Base-by-base conservation (phyloP, 108 stramenopile species). In the Cyclotella cryptica region DNA sequence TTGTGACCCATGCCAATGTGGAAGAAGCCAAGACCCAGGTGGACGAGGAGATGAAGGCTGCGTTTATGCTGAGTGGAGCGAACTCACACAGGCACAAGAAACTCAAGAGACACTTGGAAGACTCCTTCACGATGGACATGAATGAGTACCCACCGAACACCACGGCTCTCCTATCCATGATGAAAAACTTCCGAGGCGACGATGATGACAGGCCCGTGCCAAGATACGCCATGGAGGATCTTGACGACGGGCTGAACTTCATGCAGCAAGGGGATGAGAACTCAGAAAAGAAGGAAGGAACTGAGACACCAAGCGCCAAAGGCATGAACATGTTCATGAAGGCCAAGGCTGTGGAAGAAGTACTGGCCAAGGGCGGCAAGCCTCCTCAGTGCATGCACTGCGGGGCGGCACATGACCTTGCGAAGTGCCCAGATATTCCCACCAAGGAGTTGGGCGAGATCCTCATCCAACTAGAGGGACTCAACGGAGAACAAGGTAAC, bases 21-120 rank as follows among this genome's bases (percentile, higher is more conserved):
- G 63, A 43, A 5, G 29, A 43, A 24, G 13, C 39, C 42, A 17
- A 35, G 22, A 7, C 18, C 63, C 29, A 35, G 21, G 10, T 28
- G 13, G 24, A 59, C 26, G 28, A 28, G 24, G 17, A 19, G n/a
- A 51, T 51, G 58, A 59, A 59, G 26, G 47, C 69, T 1, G 27
- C 47, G 7, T 46, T 69, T 7, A 45, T 69, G 29, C 22, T 69
- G 12, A 42, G 69, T 26, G 45, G 45, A 39, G 46, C 51, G 13
- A n/a, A 69, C 27, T 24, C 51, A 13, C 22, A 4, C 13, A 47
- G 69, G 14, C 45, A 69, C 69, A 69, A 53, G 46, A 21, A 49
- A 3, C 26, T 69, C 17, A 49, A 69, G 22, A 49, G 18, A 13
- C 30, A 49, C n/a, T 8, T 52, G 2, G 21, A 69, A 53, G 42